A percentile compares a stretch with the other conserved stretches of the same genome.
phyloP scores from a whole-genome alignment of 768 basidiomycete genomes.

The Cystofilobasidium bisporidii region DNA sequence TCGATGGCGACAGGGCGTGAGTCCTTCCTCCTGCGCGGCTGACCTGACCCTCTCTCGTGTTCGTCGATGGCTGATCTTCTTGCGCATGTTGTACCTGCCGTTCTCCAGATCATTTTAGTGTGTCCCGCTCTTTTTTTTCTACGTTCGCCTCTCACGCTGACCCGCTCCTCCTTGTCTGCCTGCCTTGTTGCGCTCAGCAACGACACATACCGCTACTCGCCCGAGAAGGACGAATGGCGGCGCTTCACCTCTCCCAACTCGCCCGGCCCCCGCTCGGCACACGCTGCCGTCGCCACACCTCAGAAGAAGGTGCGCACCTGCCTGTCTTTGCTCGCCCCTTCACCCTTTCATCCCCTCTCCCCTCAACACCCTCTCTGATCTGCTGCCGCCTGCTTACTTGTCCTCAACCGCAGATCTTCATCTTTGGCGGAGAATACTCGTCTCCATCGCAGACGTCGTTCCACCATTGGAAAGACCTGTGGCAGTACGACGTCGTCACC shows the following conservation, averaged over 20 bases:
- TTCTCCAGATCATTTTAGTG: not conserved
- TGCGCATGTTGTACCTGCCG: too few species aligned
- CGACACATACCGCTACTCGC: conserved; percentile 75
- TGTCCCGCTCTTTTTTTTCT: conserved; percentile 5
- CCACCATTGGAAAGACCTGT: conserved; percentile 81
- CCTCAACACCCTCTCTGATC: too few species aligned
- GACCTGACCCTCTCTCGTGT: too few species aligned
- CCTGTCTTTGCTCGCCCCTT: too few species aligned
- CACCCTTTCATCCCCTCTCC: too few species aligned
- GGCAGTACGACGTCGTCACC: conserved; percentile 64
- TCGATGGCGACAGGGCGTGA: conserved; percentile 72
- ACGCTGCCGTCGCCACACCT: conserved; percentile 64
- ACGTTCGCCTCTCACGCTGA: not conserved
- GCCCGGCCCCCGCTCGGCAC: conserved; percentile 79
- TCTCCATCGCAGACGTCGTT: conserved; percentile 63
- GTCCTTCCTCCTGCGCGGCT: not conserved
- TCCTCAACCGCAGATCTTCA: conserved; percentile 65
- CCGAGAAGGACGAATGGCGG: conserved; percentile 51
- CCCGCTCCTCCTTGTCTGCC: not conserved
- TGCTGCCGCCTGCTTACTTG: too few species aligned
- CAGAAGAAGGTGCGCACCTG: conserved; percentile 53
- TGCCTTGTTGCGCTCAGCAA: conserved; percentile 53
- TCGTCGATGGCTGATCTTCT: too few species aligned
- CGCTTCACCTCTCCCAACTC: conserved; percentile 67
- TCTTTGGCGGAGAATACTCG: conserved; percentile 83